phyloP scores from a whole-genome alignment of 495 filamentous ascomycete genomes.

The Apiosordaria backusii region DNA sequence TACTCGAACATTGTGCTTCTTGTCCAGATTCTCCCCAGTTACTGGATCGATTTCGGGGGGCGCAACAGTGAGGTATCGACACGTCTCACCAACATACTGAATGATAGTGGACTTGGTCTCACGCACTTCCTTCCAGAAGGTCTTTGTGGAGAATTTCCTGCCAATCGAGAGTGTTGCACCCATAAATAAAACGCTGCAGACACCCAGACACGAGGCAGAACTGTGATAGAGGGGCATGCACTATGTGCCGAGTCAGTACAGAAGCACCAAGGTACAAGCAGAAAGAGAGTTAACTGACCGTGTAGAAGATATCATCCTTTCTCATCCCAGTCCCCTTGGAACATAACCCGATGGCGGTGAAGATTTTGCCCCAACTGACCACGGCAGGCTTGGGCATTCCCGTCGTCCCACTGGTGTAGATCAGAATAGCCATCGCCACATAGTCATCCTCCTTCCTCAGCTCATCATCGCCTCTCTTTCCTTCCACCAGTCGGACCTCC shows the following conservation, averaged over 20 bases:
- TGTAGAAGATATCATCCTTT: conserved; percentile 69
- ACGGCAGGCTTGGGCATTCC: conserved; percentile 89
- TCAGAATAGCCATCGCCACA: conserved; percentile 66
- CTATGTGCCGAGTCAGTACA: conserved; percentile 31
- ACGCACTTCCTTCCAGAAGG: conserved; percentile 77
- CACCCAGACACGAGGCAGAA: conserved; percentile 68
- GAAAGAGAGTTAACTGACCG: conserved; percentile 44
- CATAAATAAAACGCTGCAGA: conserved; percentile 52
- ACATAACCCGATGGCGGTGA: conserved; percentile 51
- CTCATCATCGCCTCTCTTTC: conserved; percentile 58
- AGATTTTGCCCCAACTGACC: conserved; percentile 69
- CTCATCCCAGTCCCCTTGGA: conserved; percentile 53
- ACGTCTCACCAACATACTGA: conserved; percentile 94
- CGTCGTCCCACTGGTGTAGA: conserved; percentile 86
- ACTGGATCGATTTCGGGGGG: conserved; percentile 60
- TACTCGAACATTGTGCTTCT: conserved; percentile 66
- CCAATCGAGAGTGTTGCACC: conserved; percentile 69
- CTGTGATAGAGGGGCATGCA: conserved; percentile 95
- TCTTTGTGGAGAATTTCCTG: conserved; percentile 74
- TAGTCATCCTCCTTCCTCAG: conserved; percentile 50
- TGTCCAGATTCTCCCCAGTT: conserved; percentile 71
- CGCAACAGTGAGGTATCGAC: conserved; percentile 78
- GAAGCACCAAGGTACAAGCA: neutral
- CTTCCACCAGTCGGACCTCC: conserved; percentile 50
- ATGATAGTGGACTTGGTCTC: conserved; percentile 70